A percentile compares a stretch with the other conserved stretches of the same genome.
Evolutionary conservation across 495 filamentous ascomycete genomes (phyloP).

Genomic region (Platismatia glauca): DNA sequence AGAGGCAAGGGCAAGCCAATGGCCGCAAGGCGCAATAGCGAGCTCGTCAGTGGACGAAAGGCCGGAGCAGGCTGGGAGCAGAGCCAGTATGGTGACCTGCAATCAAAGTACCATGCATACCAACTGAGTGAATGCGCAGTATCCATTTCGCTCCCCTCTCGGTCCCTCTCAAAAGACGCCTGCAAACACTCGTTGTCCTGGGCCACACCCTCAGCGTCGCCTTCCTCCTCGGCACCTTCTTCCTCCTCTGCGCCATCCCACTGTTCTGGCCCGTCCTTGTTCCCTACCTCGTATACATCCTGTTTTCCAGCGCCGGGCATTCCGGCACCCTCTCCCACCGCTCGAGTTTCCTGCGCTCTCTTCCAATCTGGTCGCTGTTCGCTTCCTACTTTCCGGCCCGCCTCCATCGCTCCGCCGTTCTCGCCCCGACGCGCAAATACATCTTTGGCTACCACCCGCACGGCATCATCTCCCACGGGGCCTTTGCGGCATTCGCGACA

Average conservation of each 20-base stretch:
- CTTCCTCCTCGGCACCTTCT: constrained; percentile 68
- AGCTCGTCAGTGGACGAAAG: constrained; percentile 27
- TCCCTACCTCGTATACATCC: constrained; percentile 77
- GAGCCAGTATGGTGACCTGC: constrained; percentile 24
- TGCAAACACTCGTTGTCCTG: constrained; percentile 82
- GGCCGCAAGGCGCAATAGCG: constrained; percentile 21
- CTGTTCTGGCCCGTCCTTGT: constrained; percentile 84
- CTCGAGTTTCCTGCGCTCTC: constrained; percentile 60
- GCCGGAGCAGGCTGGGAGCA: constrained; percentile 28
- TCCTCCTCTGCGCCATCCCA: constrained; percentile 83
- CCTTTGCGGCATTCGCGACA: constrained; percentile 85
- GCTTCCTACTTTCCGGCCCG: constrained; percentile 85
- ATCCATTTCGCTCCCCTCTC: constrained; percentile 83
- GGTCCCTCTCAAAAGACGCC: constrained; percentile 71
- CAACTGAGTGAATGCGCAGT: constrained; percentile 29
- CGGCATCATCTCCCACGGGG: constrained; percentile 92
- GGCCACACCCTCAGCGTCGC: constrained; percentile 78
- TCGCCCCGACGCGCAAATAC: constrained; percentile 82
- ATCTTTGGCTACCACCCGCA: constrained; percentile 98
- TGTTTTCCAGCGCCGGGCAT: constrained; percentile 66
- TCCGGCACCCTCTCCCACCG: constrained; percentile 67
- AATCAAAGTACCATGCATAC: not conserved
- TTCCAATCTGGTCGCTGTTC: constrained; percentile 79
- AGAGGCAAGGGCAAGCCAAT: constrained; percentile 9
- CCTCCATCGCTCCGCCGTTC: constrained; percentile 68